A percentile compares a stretch with the other conserved stretches of the same genome.
Evolutionary conservation across 345 rosid species (phyloP).

Genomic region (Gossypium herbaceum): DNA sequence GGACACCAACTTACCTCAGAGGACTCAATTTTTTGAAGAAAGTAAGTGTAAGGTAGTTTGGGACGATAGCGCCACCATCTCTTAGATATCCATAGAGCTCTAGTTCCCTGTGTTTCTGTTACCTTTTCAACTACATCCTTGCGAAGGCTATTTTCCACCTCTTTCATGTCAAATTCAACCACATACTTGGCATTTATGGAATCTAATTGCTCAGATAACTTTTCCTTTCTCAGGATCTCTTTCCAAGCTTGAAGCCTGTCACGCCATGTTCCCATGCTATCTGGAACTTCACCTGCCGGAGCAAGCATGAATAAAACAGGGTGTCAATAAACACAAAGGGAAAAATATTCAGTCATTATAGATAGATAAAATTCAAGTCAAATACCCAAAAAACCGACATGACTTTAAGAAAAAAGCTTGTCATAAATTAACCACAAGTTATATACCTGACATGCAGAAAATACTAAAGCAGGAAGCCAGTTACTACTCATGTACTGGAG

Average conservation of each 20-base stretch:
- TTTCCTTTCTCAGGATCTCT: conserved; percentile 63
- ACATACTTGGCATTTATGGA: conserved; percentile 64
- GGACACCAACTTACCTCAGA: conserved; percentile 56
- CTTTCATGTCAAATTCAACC: conserved; percentile 97
- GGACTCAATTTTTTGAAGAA: conserved; percentile 84
- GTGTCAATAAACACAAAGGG: background rate
- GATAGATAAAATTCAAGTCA: conserved; percentile 4
- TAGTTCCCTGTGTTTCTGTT: conserved; percentile 56
- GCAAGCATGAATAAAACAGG: conserved; percentile 14
- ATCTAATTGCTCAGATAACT: conserved; percentile 56
- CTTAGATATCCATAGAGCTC: conserved; percentile 93
- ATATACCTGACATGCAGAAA: background rate
- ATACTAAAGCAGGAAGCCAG: background rate
- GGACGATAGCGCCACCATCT: conserved; percentile 99
- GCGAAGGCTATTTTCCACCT: conserved; percentile 90
- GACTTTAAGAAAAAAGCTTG: background rate
- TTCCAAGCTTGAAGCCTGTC: conserved; percentile 73
- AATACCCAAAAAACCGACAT: background rate
- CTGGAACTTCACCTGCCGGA: conserved; percentile 43
- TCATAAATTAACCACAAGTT: conserved; percentile 1
- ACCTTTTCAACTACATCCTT: conserved; percentile 64
- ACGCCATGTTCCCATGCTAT: conserved; percentile 57
- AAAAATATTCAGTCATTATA: conserved; percentile 9
- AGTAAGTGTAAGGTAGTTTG: conserved; percentile 81
- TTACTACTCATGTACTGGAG: background rate